Conservation (phyloP, 1,139 yeast genomes). For the Pichia norvegensis region DNA sequence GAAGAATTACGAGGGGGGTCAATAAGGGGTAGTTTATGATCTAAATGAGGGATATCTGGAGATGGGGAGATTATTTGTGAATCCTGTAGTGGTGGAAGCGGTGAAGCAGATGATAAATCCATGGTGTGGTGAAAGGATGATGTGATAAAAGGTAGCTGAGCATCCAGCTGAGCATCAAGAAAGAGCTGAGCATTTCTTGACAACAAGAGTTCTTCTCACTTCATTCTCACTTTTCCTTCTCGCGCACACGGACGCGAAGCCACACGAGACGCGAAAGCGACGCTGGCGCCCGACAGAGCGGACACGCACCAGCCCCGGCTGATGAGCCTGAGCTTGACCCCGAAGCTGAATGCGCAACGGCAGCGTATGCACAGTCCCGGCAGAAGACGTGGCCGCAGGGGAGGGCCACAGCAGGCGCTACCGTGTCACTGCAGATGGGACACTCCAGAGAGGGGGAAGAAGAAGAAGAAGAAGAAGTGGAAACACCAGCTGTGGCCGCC, state of each 20-base stretch:
- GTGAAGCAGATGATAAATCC: too few relatives aligned
- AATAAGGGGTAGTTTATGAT: not conserved
- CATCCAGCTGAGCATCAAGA: too few relatives aligned
- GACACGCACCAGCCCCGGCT: slow-evolving; percentile 27
- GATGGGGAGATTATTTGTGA: too few relatives aligned
- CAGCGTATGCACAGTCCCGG: slow-evolving; percentile 41
- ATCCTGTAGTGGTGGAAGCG: too few relatives aligned
- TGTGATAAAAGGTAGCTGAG: too few relatives aligned
- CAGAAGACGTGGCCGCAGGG: slow-evolving; percentile 53
- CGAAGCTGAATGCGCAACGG: slow-evolving; percentile 30
- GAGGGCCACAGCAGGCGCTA: slow-evolving; percentile 38
- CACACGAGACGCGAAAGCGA: slow-evolving; percentile 19
- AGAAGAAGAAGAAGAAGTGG: not conserved
- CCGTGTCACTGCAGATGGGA: slow-evolving; percentile 48
- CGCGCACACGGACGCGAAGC: not conserved
- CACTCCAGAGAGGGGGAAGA: slow-evolving; percentile 24
- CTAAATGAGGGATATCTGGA: not conserved
- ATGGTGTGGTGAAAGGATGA: too few relatives aligned
- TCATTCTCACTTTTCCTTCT: too few relatives aligned
- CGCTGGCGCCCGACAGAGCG: slow-evolving; percentile 40
- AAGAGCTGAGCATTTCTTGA: too few relatives aligned
- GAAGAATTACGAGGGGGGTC: not conserved
- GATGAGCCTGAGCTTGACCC: not conserved
- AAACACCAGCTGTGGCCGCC: not conserved
- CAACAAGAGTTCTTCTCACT: too few relatives aligned